These are phyloP conservation scores for Bromus sterilis DNA, from an alignment of 176 grass and related monocot genomes.

Conservation along the genomic window DNA sequence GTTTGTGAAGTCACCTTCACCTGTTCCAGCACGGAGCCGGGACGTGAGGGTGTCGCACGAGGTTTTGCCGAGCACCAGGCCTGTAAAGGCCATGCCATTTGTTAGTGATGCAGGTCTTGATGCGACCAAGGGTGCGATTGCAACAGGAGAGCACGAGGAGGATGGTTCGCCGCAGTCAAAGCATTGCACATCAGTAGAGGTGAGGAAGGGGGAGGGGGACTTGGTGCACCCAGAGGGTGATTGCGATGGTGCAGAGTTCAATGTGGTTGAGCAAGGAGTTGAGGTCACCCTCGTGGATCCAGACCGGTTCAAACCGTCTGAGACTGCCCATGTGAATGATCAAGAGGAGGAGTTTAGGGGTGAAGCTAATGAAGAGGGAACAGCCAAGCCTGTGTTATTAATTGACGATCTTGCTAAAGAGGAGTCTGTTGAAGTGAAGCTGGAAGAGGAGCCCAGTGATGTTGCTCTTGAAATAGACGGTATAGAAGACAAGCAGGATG, in stretches of 20 bases:
- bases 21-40: conserved; percentile 31
- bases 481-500: background rate
- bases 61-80: conserved; percentile 52
- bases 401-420: conserved; percentile 1
- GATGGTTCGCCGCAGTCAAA: conserved; percentile 56
- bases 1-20: conserved; percentile 18
- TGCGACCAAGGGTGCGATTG: conserved; percentile 6
- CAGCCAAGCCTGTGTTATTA: background rate
- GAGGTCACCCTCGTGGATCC: conserved; percentile 42
- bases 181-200: conserved; percentile 61
- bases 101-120: conserved; percentile 1
- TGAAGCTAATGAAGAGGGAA: conserved; percentile 8
- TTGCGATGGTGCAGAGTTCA: conserved; percentile 41
- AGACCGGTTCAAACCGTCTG: conserved; percentile 20
- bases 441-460: conserved; percentile 1
- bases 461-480: conserved; percentile 4
- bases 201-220: conserved; percentile 30
- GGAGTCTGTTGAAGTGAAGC: background rate
- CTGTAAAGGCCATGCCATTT: conserved; percentile 29
- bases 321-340: background rate
- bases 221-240: background rate
- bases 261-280: conserved; percentile 65
- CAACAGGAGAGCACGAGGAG: conserved; percentile 16
- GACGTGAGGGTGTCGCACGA: conserved; percentile 85
- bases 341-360: background rate